phyloP scores from a whole-genome alignment of 768 basidiomycete species.

The Mycena capillaripes region DNA sequence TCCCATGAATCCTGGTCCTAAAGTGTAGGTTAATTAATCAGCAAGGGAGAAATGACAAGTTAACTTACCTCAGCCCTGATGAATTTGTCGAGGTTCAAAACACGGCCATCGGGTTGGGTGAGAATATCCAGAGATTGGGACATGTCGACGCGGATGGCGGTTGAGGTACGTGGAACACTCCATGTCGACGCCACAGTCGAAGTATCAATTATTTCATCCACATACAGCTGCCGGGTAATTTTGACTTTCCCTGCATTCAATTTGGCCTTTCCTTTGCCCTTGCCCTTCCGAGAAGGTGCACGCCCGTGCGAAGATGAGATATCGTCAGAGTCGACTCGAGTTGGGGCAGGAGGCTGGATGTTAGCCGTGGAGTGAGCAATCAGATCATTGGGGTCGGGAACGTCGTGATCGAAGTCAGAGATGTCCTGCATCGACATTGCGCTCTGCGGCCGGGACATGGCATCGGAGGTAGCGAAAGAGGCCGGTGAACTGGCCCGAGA shows the following conservation, averaged over 20 bases:
- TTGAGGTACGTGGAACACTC: background rate
- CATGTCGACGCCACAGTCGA: background rate
- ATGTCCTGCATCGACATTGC: no score
- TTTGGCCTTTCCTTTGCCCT: no score
- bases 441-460: background rate
- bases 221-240: background rate
- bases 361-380: no score
- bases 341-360: no score
- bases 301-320: no score
- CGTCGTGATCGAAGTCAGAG: no score
- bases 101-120: background rate
- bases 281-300: no score
- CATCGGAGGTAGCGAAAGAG: background rate
- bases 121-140: background rate
- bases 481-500: background rate
- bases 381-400: no score
- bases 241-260: background rate
- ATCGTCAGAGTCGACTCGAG: no score
- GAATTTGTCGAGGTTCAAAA: background rate
- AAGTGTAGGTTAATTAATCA: background rate
- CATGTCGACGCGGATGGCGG: background rate
- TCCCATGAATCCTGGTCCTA: slow-evolving; percentile 29
- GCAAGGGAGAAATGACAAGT: no score
- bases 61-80: background rate
- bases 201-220: background rate